Base-by-base conservation (phyloP, 495 filamentous ascomycete species). In the Tuber indicum region DNA sequence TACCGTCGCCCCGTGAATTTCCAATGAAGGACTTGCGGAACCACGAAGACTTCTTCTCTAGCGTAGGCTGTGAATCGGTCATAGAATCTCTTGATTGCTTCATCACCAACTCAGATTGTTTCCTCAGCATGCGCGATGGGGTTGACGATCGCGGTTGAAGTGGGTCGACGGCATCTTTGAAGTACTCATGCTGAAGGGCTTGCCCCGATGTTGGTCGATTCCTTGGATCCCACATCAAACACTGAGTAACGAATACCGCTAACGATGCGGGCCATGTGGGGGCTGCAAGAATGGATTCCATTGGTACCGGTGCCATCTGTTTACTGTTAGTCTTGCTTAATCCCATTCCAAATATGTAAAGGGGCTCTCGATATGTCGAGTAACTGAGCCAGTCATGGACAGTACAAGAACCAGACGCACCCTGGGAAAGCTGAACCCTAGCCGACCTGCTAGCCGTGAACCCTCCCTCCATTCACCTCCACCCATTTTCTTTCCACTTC, bases 141-240 rank as follows among this genome's bases (percentile, higher is more conserved):
- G 94, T 91, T 3, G 92, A 94, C 19, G 94, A 96, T 86, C 93
- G 95, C n/a, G 95, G 94, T 72, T 94, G 88, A 43, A 98, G 83
- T 36, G 96, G 96, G 84, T 99, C 96, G 42, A 96, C 89, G 2
- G 96, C 96, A 86, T 98, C 96, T n/a, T 88, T 86, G 83, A 99
- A 99, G 85, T 94, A 99, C 79, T 98, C 95, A 82, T 98, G 96
- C 46, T 90, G 91, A 81, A 98, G 85, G 16, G 96, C 95, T 84
- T 98, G 94, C 1, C 91, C 90, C 46, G 94, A 97, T n/a, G 96
- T 99, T 72, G 96, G 96, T 75, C 96, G 88, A 84, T 86, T 90
- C 86, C 94, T 94, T 23, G 96, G 96, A 85, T 99, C 96, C 96
- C 96, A 99, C 96, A 98, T 97, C 76, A 99, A 85, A 86, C 96